Evolutionary conservation across 768 basidiomycete species (phyloP).

Genomic region (Leucocoprinus sp.): DNA sequence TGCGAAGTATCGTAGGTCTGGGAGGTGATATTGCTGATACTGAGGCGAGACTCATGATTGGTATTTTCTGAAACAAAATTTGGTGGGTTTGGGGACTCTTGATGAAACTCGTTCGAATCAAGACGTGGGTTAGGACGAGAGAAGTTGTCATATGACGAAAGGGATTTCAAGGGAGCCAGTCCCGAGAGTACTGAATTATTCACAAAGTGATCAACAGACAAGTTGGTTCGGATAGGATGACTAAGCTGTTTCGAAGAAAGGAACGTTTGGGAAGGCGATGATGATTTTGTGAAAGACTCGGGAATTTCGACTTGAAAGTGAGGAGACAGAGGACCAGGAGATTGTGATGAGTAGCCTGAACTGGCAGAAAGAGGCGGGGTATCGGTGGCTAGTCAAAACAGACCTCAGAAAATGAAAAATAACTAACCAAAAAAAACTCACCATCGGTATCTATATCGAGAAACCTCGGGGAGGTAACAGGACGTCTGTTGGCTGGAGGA

Average conservation of each 20-base stretch:
- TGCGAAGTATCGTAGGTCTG: conserved; percentile 13
- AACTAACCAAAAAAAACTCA: conserved; percentile 21
- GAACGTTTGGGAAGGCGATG: conserved; percentile 17
- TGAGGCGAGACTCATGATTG: conserved; percentile 9
- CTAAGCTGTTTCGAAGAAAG: conserved; percentile 12
- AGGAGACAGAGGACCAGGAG: conserved; percentile 34
- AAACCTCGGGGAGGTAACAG: conserved; percentile 33
- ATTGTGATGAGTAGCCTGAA: conserved; percentile 37
- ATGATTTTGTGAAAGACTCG: conserved; percentile 12
- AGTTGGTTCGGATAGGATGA: conserved; percentile 1
- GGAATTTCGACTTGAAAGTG: conserved; percentile 25
- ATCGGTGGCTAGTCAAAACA: conserved; percentile 21
- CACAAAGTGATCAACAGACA: conserved; percentile 11
- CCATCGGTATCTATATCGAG: conserved; percentile 40
- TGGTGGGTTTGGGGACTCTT: background rate
- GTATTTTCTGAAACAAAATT: background rate
- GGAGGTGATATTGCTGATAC: conserved; percentile 15
- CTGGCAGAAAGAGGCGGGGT: conserved; percentile 42
- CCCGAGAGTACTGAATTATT: conserved; percentile 8
- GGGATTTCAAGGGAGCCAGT: conserved; percentile 13
- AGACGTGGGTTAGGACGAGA: conserved; percentile 18
- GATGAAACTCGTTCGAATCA: background rate
- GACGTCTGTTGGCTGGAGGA: conserved; percentile 18
- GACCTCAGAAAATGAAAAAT: conserved; percentile 8
- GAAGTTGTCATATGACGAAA: conserved; percentile 41